Conservation (phyloP, 192 early-diverging fungal species). For the Coemansia furcata region DNA sequence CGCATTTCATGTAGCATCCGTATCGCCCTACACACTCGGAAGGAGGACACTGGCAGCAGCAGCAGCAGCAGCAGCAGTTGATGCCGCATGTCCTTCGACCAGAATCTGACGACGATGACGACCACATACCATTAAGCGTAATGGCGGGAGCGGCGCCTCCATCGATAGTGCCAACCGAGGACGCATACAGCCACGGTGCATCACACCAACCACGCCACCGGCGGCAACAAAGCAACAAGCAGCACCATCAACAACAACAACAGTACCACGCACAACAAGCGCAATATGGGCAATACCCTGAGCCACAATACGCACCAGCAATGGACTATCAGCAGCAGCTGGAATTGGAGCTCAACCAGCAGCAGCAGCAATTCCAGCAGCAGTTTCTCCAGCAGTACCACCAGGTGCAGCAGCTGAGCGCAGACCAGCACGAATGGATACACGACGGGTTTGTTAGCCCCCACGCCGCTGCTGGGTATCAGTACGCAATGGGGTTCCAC, state of each 20-base stretch:
- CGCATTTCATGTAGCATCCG: constrained; percentile 15
- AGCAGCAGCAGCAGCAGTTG: constrained; percentile 7
- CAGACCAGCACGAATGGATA: constrained; percentile 20
- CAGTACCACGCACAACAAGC: constrained; percentile 15
- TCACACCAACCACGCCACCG: constrained; percentile 12
- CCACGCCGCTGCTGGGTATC: constrained; percentile 10
- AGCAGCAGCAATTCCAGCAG: constrained; percentile 50
- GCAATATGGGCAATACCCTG: constrained; percentile 2
- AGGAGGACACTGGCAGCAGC: constrained; percentile 8
- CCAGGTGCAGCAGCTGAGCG: constrained; percentile 28
- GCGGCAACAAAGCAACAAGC: constrained; percentile 13
- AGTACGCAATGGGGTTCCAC: constrained; percentile 34
- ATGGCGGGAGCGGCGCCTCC: constrained; percentile 14
- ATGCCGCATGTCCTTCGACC: not conserved
- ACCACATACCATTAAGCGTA: constrained; percentile 34
- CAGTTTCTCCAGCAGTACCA: constrained; percentile 44
- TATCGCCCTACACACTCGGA: constrained; percentile 9
- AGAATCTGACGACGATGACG: constrained; percentile 21
- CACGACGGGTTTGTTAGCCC: constrained; percentile 39
- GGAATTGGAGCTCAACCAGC: constrained; percentile 42
- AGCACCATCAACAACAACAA: constrained; percentile 11
- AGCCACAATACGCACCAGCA: constrained; percentile 13
- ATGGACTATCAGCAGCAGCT: constrained; percentile 37
- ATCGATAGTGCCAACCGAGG: not conserved
- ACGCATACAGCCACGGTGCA: not conserved